These are phyloP conservation scores for Cicer cuneatum DNA, from an alignment of 306 rosid species.

Conservation along the genomic window DNA sequence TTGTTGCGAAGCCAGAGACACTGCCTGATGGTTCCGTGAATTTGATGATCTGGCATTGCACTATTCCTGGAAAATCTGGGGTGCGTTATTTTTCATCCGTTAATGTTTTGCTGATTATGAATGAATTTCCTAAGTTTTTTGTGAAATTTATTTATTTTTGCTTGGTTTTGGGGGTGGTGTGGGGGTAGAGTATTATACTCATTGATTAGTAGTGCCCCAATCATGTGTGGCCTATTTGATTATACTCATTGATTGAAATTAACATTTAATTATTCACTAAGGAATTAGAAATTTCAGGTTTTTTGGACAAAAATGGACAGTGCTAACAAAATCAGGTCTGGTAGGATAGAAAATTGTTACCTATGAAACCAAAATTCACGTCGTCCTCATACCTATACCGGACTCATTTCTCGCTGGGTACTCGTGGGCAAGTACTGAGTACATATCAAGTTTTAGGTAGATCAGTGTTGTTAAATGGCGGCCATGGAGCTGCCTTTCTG, in stretches of 20 bases:
- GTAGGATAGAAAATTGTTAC: not conserved
- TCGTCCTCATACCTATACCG: too few relatives aligned
- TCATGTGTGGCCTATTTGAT: not conserved
- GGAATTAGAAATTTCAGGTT: not conserved
- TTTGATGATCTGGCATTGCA: conserved; percentile 98
- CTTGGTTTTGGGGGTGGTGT: not conserved
- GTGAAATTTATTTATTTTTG: not conserved
- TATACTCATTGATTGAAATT: not conserved
- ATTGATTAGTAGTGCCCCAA: not conserved
- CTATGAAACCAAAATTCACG: too few relatives aligned
- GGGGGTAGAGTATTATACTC: too few relatives aligned
- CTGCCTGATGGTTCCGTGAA: conserved; percentile 77
- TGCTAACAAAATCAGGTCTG: not conserved
- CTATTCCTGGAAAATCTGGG: conserved; percentile 87
- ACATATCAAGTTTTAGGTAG: too few relatives aligned
- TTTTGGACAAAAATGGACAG: not conserved
- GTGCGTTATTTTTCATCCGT: conserved; percentile 48
- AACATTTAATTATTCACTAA: not conserved
- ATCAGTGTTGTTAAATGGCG: too few relatives aligned
- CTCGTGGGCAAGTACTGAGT: too few relatives aligned
- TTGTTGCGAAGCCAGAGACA: conserved; percentile 93
- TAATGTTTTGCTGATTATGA: conserved; percentile 11
- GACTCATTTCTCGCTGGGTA: too few relatives aligned
- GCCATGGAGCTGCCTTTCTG: too few relatives aligned
- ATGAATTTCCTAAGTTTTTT: not conserved